Percentiles rank a stretch among this genome's conserved stretches.
These are phyloP conservation scores for Dictyophora rubrovolvata DNA, from an alignment of 768 basidiomycete genomes.

Conservation along the genomic window DNA sequence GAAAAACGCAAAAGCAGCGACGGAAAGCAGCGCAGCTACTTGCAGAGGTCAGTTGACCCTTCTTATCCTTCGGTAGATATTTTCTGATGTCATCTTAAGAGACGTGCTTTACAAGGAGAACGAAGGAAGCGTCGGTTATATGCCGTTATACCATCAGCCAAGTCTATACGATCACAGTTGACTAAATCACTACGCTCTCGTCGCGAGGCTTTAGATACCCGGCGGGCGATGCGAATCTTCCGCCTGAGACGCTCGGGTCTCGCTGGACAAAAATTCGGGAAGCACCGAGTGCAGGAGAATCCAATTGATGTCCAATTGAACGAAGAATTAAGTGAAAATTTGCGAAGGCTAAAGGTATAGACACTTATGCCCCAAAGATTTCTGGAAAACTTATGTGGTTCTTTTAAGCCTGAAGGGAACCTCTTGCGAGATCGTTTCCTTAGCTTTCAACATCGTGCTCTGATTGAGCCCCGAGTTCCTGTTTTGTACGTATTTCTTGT, in stretches of 20 bases:
- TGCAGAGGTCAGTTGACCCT: constrained; percentile 42
- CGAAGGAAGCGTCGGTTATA: constrained; percentile 51
- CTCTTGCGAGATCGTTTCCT: constrained; percentile 82
- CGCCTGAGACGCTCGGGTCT: constrained; percentile 51
- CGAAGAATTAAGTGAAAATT: constrained; percentile 78
- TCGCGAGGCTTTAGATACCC: constrained; percentile 27
- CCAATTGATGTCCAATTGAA: constrained; percentile 80
- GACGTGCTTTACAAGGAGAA: constrained; percentile 51
- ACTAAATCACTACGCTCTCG: constrained; percentile 29
- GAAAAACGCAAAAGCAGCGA: constrained; percentile 58
- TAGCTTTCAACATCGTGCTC: constrained; percentile 77
- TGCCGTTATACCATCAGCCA: constrained; percentile 46
- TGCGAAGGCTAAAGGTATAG: constrained; percentile 75
- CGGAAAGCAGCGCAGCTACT: constrained; percentile 53
- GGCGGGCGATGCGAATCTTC: constrained; percentile 34
- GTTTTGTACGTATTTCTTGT: constrained; percentile 46
- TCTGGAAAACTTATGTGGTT: not conserved
- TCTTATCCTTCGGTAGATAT: not conserved
- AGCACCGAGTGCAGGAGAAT: constrained; percentile 59
- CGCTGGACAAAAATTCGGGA: constrained; percentile 69
- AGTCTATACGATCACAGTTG: constrained; percentile 37
- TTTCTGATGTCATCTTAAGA: constrained; percentile 29
- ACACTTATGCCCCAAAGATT: constrained; percentile 1
- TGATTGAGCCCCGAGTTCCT: constrained; percentile 78
- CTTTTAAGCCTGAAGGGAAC: constrained; percentile 78